phyloP scores from a whole-genome alignment of 305 asterid species.

The Nicotiana rustica region DNA sequence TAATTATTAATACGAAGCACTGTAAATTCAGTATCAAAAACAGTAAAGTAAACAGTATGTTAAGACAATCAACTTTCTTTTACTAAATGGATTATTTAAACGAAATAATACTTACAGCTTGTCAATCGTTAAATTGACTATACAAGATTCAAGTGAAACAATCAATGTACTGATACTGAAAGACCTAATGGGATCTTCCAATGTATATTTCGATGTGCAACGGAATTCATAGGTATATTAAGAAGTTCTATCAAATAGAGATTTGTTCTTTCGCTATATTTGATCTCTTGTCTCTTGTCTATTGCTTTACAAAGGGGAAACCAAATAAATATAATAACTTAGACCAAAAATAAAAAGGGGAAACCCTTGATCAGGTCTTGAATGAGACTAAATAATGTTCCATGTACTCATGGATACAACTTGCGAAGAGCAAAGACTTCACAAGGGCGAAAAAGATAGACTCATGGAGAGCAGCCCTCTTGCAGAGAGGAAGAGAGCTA shows the following conservation, averaged over 20 bases:
- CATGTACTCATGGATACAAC: background rate
- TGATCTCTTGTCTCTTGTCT: background rate
- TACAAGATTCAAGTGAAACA: conserved; percentile 11
- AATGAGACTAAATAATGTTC: background rate
- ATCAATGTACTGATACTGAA: background rate
- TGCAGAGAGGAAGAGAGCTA: background rate
- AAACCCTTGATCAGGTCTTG: background rate
- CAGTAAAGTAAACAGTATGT: background rate
- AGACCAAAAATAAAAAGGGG: conserved; percentile 8
- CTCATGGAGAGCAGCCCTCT: background rate
- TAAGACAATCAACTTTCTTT: conserved; percentile 12
- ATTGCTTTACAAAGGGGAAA: background rate
- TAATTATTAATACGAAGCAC: background rate
- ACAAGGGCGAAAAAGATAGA: background rate
- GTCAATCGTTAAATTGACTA: conserved; percentile 24
- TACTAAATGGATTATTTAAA: background rate
- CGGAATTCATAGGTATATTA: background rate
- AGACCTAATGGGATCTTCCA: background rate
- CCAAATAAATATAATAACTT: conserved; percentile 3
- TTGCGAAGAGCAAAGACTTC: conserved; percentile 7
- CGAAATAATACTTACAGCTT: background rate
- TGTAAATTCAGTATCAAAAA: background rate
- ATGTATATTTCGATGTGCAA: conserved; percentile 11
- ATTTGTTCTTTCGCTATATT: conserved; percentile 17
- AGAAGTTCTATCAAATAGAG: conserved; percentile 3